Conservation (phyloP, 148 eudicot species). For the Polygonum aviculare region DNA sequence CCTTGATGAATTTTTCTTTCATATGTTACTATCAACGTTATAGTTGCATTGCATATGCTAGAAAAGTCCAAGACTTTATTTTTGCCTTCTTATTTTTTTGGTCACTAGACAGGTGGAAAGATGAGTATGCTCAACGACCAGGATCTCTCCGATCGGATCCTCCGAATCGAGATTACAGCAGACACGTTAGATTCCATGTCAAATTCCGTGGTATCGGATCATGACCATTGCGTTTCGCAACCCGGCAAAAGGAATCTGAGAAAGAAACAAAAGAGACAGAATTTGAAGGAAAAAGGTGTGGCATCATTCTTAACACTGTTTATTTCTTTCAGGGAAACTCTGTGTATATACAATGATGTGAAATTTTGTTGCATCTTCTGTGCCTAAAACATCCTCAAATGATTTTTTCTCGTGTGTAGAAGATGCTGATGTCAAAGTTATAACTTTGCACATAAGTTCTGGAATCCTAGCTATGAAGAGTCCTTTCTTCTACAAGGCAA, state of each 20-base stretch:
- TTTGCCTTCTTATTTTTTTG: too few species aligned
- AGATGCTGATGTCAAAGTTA: neutral
- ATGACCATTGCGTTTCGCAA: too few species aligned
- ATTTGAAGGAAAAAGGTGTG: neutral
- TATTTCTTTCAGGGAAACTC: too few species aligned
- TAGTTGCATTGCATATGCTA: too few species aligned
- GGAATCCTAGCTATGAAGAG: slow-evolving; percentile 90
- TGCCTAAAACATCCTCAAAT: too few species aligned
- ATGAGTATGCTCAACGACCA: slow-evolving; percentile 40
- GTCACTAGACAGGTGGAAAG: neutral
- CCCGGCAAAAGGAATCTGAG: slow-evolving; percentile 13
- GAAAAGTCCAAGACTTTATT: too few species aligned
- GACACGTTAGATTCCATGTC: slow-evolving; percentile 21
- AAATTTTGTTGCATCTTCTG: neutral
- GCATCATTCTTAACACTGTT: neutral
- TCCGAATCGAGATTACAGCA: slow-evolving; percentile 45
- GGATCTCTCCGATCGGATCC: slow-evolving; percentile 62
- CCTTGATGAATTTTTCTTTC: too few species aligned
- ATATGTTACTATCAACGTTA: too few species aligned
- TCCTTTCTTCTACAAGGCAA: slow-evolving; percentile 91
- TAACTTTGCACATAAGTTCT: slow-evolving; percentile 55
- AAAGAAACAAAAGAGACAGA: slow-evolving; percentile 55
- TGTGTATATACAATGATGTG: neutral
- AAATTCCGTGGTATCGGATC: slow-evolving; percentile 19
- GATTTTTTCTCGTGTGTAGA: neutral